Base-by-base conservation (phyloP, 2,329 filamentous ascomycete genomes). In the Cladosporium sp. region DNA sequence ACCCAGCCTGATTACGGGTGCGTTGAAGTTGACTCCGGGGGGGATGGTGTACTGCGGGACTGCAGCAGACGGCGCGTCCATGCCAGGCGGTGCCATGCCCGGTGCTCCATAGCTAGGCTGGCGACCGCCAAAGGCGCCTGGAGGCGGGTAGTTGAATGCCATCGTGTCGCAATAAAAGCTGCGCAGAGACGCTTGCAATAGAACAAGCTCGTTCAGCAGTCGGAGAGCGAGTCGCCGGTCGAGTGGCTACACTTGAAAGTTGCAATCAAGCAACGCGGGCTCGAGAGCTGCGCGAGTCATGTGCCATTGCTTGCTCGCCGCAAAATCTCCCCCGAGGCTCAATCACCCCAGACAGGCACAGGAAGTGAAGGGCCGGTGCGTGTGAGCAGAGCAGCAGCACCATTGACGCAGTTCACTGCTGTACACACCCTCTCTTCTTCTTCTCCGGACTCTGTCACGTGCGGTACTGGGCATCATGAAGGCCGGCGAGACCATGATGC, bases 1-100 rank as follows among this genome's bases (percentile, higher is more conserved):
- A 40, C 93, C 94, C 45, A 99, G 83, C 56, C 94, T 89, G 70
- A 99, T 97, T 60, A 97, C 91, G 57, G 93, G 92, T 35, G 94
- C 94, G 69, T 90, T 96, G 79, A 97, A 96, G 78, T 99, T 97
- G 79, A 99, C 96, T 73, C 96, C 95, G 28, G 9, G 93, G 28
- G 9, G 92, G 49, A 91, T 85, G 78, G 95, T 90, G 75, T 96
- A 97, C 74, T 49, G 54, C 7, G 20, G 42, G 59, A 86, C 87
- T 74, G 93, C 83, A 74, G 89, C 90, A 59, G 89, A 88, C 64
- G 89, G 86, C 69, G 87, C 84, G 71, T 83, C 85, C 83, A 91
- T 87, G 59, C 86, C 86, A 57, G 87, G 87, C 24, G 54, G 42
- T 12, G 42, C 42, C 83, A 91, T 87, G 59, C 86, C 86, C 58